Base-by-base conservation (phyloP, 192 early-diverging fungal species). In the Coemansia sp. region DNA sequence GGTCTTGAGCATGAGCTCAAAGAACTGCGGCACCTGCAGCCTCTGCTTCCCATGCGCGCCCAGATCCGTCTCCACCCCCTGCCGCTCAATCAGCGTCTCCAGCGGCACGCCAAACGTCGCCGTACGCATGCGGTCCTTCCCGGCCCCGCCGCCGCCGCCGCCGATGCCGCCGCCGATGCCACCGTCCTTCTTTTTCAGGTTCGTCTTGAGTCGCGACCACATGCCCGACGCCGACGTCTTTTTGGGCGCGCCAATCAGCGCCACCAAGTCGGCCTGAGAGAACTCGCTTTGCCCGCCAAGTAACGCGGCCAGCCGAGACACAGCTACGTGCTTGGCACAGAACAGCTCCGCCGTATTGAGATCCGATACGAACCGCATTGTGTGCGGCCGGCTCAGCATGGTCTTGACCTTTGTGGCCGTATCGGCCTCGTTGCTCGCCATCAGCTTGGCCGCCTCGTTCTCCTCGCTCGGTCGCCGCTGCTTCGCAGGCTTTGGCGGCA, bases 81-180 rank as follows among this genome's bases (percentile, higher is more conserved):
- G 89, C 38, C 88, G 81, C 59, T 95, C 90, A 12, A 95, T 85
- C 26, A 99, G 79, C 13, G 84, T 79, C 47, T 97, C 94, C 21
- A 99, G 76, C 4, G 91, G 85, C 6, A 94, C 92, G 43, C 94
- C 95, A 85, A 99, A 99, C 0, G 93, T 97, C 2, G 92, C 93
- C 45, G 86, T 89, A 59, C 79, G 66, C 74, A 77, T 70, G 25
- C 71, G 79, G 39, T 82, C 79, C 59, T 82, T 82, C 23, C 62
- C 65, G 36, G 61, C 61, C 23, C 62, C 65, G 36, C 65, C 61
- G 21, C 43, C 58, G 3, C 59, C 37, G 20, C 38, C 31, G 3
- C 55, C 47, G 35, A 59, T 48, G 42, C 68, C 56, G 6, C 62
- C 64, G 11, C 38, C 47, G 21, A 47, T 42, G 31, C 70, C 71